Percentiles rank a stretch among this genome's conserved stretches.
phyloP scores from a whole-genome alignment of 208 protist species.

The Vickermania spadyakhi region DNA sequence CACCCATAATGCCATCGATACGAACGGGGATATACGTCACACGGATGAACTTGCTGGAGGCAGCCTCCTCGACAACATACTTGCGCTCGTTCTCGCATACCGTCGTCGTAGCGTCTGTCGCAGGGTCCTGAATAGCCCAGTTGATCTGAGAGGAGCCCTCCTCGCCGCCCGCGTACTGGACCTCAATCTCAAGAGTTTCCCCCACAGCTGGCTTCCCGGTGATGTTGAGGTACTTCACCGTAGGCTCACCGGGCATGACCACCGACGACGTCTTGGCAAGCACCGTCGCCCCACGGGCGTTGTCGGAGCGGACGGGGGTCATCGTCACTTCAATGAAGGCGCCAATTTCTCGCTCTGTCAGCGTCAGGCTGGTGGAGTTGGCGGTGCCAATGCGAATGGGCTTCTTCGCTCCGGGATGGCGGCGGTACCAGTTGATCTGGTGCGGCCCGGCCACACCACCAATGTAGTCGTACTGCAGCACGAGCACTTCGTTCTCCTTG shows the following conservation, averaged over 20 bases:
- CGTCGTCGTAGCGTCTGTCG: conserved; percentile 39
- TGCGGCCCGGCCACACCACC: conserved; percentile 73
- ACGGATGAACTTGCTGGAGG: conserved; percentile 62
- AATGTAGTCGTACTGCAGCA: conserved; percentile 72
- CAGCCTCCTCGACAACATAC: conserved; percentile 54
- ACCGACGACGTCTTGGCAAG: conserved; percentile 27
- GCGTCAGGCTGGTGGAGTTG: conserved; percentile 55
- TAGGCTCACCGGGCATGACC: conserved; percentile 41
- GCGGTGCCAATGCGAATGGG: conserved; percentile 49
- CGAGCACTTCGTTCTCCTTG: conserved; percentile 60
- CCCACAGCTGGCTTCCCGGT: conserved; percentile 49
- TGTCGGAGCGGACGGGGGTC: conserved; percentile 80
- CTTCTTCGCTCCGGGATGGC: conserved; percentile 24
- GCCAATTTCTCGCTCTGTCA: conserved; percentile 72
- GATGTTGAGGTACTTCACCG: conserved; percentile 56
- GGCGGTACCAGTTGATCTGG: conserved; percentile 87
- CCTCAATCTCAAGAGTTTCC: conserved; percentile 47
- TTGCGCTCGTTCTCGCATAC: conserved; percentile 31
- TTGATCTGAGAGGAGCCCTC: conserved; percentile 53
- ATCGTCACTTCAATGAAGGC: conserved; percentile 77
- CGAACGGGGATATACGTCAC: conserved; percentile 83
- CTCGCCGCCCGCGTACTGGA: conserved; percentile 67
- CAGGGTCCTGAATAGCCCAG: conserved; percentile 64
- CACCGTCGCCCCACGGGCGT: conserved; percentile 51
- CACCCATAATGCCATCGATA: conserved; percentile 60